These are phyloP conservation scores for Zanthoxylum bungeanum DNA, from an alignment of 345 rosid genomes.

Conservation along the genomic window DNA sequence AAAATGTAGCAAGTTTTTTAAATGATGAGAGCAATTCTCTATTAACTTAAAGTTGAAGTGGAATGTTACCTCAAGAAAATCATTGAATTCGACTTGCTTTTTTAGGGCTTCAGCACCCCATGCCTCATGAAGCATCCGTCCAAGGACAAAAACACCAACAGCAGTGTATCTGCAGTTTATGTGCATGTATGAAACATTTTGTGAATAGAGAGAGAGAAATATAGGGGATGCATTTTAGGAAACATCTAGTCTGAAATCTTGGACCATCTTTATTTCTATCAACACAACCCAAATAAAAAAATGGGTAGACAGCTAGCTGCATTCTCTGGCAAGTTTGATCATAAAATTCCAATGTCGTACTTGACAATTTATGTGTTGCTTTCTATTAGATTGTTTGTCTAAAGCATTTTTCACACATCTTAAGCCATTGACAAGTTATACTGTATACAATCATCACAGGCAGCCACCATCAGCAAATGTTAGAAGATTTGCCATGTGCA, in stretches of 20 bases:
- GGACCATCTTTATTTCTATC: not conserved
- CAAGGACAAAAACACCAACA: slow-evolving; percentile 96
- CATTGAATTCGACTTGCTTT: slow-evolving; percentile 78
- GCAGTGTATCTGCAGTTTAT: slow-evolving; percentile 77
- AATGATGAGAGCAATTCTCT: not conserved
- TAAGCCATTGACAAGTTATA: not conserved
- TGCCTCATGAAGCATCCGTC: slow-evolving; percentile 77
- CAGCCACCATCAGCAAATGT: too few relatives aligned
- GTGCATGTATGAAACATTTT: not conserved
- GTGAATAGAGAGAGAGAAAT: not conserved
- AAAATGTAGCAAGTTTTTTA: not conserved
- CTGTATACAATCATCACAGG: not conserved
- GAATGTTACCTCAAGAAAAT: slow-evolving; percentile 76
- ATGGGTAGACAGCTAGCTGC: not conserved
- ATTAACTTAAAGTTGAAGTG: not conserved
- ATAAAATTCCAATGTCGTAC: not conserved
- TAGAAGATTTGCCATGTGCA: too few relatives aligned
- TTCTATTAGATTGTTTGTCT: not conserved
- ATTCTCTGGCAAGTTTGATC: not conserved
- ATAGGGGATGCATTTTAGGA: not conserved
- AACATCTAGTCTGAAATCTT: not conserved
- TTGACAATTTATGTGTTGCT: not conserved
- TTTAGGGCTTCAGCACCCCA: slow-evolving; percentile 77
- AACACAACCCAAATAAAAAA: not conserved
- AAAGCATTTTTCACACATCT: not conserved